Percentiles rank a stretch among this genome's conserved stretches.
phyloP scores from a whole-genome alignment of 2,329 filamentous ascomycete species.

The Penicillium sp. region DNA sequence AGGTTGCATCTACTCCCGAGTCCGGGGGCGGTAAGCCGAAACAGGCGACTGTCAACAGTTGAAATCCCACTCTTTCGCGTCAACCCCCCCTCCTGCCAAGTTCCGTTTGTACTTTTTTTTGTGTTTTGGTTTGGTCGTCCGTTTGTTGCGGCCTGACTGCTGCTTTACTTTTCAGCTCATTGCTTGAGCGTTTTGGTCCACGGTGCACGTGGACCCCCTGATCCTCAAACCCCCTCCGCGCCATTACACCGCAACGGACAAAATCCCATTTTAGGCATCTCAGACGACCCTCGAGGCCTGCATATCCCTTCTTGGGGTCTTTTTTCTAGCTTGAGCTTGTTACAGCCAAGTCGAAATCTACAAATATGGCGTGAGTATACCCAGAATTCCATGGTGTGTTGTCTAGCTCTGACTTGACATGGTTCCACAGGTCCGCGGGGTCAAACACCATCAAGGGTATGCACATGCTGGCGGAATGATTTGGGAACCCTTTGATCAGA shows the following conservation, averaged over 20 bases:
- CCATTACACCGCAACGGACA: constrained; percentile 9
- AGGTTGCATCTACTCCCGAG: constrained; percentile 7
- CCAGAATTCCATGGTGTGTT: constrained; percentile 7
- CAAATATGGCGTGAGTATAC: constrained; percentile 50
- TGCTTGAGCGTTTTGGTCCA: constrained; percentile 5
- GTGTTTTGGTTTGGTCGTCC: not conserved
- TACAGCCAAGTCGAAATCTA: constrained; percentile 17
- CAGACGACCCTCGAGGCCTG: constrained; percentile 12
- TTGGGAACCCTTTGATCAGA: not conserved
- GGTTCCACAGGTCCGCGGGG: constrained; percentile 23
- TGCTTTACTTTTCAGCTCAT: constrained; percentile 4
- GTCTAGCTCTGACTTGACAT: constrained; percentile 11
- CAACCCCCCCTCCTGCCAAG: constrained; percentile 1
- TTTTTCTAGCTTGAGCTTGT: constrained; percentile 13
- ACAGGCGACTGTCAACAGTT: constrained; percentile 24
- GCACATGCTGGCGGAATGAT: constrained; percentile 10
- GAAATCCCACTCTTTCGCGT: constrained; percentile 19
- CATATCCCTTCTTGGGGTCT: constrained; percentile 27
- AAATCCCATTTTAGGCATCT: constrained; percentile 12
- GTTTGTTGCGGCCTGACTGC: constrained; percentile 6
- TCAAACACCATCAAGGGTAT: constrained; percentile 57
- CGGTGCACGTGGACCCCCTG: constrained; percentile 21
- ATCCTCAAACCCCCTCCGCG: constrained; percentile 11
- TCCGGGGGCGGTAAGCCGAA: constrained; percentile 24
- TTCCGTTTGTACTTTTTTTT: constrained; percentile 6